Conservation (phyloP, 169 alveolate species). For the Theileria parva region DNA sequence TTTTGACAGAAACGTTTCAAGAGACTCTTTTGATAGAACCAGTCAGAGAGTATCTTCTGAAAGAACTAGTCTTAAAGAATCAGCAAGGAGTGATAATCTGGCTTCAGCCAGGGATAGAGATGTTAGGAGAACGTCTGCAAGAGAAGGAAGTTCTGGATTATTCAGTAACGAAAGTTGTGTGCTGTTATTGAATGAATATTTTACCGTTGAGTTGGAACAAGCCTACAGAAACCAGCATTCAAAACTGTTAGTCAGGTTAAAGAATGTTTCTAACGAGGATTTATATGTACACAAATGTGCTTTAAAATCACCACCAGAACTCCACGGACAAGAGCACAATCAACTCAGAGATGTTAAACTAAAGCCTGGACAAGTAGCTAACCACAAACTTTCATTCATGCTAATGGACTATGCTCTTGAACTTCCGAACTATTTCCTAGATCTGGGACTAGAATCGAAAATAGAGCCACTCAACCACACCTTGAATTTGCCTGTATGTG, state of each 20-base stretch:
- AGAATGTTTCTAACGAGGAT: background rate
- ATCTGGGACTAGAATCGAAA: background rate
- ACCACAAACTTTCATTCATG: constrained; percentile 39
- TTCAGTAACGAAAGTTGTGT: constrained; percentile 18
- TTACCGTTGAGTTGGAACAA: constrained; percentile 35
- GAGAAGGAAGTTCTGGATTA: background rate
- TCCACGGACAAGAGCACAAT: constrained; percentile 25
- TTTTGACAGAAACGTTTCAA: background rate
- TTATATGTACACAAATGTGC: background rate
- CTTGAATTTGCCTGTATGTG: constrained; percentile 28
- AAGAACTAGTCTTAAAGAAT: background rate
- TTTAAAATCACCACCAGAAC: constrained; percentile 6
- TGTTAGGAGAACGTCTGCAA: background rate
- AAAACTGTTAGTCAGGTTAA: constrained; percentile 21
- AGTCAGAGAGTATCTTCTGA: background rate
- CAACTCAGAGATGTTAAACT: background rate
- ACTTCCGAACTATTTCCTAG: constrained; percentile 17
- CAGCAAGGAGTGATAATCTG: background rate
- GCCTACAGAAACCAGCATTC: constrained; percentile 27
- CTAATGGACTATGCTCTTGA: background rate
- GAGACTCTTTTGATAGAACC: background rate
- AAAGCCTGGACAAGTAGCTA: constrained; percentile 13
- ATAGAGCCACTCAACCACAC: background rate
- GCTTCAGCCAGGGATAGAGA: background rate
- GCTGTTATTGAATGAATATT: constrained; percentile 1